A percentile compares a stretch with the other conserved stretches of the same genome.
Conservation (phyloP, 2,329 filamentous ascomycete species). For the Colletotrichum sp. region DNA sequence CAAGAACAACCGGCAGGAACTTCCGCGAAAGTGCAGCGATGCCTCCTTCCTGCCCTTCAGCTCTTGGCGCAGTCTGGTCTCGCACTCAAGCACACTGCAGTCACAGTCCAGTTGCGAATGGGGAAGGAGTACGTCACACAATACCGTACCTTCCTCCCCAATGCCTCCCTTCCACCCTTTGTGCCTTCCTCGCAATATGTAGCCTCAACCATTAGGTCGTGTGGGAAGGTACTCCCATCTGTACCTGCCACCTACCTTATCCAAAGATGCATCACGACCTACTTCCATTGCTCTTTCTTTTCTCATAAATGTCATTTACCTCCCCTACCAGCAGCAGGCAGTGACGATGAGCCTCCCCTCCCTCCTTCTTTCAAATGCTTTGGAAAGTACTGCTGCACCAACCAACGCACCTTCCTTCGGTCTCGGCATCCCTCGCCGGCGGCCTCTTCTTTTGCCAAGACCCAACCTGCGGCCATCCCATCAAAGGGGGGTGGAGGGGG, state of each 20-base stretch:
- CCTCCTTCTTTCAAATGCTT: not conserved
- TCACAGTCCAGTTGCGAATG: not conserved
- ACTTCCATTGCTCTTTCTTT: not conserved
- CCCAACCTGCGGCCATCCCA: not conserved
- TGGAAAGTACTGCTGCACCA: not conserved
- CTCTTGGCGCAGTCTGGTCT: not conserved
- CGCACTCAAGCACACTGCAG: not conserved
- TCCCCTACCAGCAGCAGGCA: not conserved
- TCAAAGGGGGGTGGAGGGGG: not conserved
- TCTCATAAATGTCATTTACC: not conserved
- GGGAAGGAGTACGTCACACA: not conserved
- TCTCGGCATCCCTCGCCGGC: not conserved
- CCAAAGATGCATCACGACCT: not conserved
- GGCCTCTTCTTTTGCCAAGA: slow-evolving; percentile 2
- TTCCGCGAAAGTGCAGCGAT: slow-evolving; percentile 3
- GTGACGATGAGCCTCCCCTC: not conserved
- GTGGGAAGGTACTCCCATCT: not conserved
- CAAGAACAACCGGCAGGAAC: slow-evolving; percentile 17
- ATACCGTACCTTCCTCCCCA: not conserved
- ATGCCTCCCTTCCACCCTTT: not conserved
- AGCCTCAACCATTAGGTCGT: not conserved
- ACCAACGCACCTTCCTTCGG: not conserved
- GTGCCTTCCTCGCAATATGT: not conserved
- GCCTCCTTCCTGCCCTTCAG: not conserved
- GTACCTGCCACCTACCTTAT: not conserved